phyloP scores from a whole-genome alignment of 2,329 filamentous ascomycete species.

The Aspergillus fumigatus region DNA sequence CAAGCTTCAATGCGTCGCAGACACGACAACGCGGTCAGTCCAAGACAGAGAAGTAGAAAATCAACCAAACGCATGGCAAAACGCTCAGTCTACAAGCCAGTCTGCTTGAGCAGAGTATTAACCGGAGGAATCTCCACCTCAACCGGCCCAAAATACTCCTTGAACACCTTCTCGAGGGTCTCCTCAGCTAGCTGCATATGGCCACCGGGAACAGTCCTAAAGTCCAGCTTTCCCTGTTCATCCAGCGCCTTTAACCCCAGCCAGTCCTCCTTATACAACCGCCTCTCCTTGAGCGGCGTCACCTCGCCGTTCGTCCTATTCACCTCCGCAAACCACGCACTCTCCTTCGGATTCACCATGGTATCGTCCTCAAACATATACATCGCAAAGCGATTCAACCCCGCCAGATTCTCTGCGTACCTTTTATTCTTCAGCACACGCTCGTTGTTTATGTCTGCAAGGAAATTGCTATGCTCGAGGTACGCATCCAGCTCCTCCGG shows the following conservation, averaged over 20 bases:
- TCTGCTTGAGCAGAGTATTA: slow-evolving; percentile 17
- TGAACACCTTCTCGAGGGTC: slow-evolving; percentile 62
- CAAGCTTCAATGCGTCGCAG: neutral
- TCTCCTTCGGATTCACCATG: slow-evolving; percentile 85
- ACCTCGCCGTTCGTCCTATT: slow-evolving; percentile 61
- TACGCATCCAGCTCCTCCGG: slow-evolving; percentile 65
- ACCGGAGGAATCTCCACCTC: slow-evolving; percentile 10
- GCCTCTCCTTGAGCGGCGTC: slow-evolving; percentile 63
- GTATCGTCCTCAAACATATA: slow-evolving; percentile 83
- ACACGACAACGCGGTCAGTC: neutral
- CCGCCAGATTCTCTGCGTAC: slow-evolving; percentile 68
- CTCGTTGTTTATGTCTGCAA: slow-evolving; percentile 97
- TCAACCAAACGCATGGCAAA: neutral
- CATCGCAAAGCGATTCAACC: slow-evolving; percentile 76
- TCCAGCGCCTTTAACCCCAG: slow-evolving; percentile 77
- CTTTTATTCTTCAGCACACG: slow-evolving; percentile 64
- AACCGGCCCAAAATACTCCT: slow-evolving; percentile 42
- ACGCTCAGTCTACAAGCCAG: slow-evolving; percentile 1
- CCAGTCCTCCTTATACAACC: slow-evolving; percentile 88
- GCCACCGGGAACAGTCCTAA: slow-evolving; percentile 65
- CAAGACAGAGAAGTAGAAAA: neutral
- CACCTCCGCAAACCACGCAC: slow-evolving; percentile 84
- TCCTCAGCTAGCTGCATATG: slow-evolving; percentile 78
- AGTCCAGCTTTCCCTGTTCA: slow-evolving; percentile 70
- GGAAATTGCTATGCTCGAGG: slow-evolving; percentile 75